Evolutionary conservation across 2,329 filamentous ascomycete species (phyloP), one percentile per base, ranked within the genome.

Genomic region (Neonectria sp.): DNA sequence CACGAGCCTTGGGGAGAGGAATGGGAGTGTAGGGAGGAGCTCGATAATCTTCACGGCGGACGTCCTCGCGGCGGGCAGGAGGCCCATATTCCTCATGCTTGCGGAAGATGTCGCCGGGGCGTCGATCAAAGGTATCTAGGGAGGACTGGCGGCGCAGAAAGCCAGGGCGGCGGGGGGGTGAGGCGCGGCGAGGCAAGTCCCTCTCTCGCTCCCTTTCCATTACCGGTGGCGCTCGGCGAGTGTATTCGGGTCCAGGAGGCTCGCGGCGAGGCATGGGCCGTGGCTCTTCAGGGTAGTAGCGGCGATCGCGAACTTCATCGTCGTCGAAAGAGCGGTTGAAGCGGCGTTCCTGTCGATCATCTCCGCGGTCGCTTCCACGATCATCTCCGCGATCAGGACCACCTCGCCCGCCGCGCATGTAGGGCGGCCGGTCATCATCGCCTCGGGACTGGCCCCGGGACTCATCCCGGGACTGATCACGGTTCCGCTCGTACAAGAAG

Each of bases 51-150:
- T 81, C 88, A 21, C 86, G 82, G 56, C 81, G 83, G 70, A 82
- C 79, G 65, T 85, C 86, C 61, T 84, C 82, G 5, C 84, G 79
- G 60, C 85, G 80, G 12, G 84, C 84, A 2, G 90, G 89, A n/a
- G 88, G 85, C n/a, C 87, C 85, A 72, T 91, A 90, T 68, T 92
- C 90, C 58, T 90, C 88, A 24, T 86, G 82, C 43, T 91, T 86
- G 60, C 84, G 85, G 71, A 86, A 84, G 56, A 79, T 77, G 3
- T 81, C 77, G 1, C 29, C 31, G 35, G 93, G 92, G 31, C 90
- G 90, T 55, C 95, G 91, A 80, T 98, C 95, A 77, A 94, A 97
- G 0, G 93, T 97, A 79, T 97, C 95, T 45, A 97, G 86, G 59
- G 94, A 97, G 15, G 94, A 97, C 79, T 97, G 95, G 49, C 95